phyloP scores from a whole-genome alignment of 1,284 basidiomycete species.

The Ustilago tritici region DNA sequence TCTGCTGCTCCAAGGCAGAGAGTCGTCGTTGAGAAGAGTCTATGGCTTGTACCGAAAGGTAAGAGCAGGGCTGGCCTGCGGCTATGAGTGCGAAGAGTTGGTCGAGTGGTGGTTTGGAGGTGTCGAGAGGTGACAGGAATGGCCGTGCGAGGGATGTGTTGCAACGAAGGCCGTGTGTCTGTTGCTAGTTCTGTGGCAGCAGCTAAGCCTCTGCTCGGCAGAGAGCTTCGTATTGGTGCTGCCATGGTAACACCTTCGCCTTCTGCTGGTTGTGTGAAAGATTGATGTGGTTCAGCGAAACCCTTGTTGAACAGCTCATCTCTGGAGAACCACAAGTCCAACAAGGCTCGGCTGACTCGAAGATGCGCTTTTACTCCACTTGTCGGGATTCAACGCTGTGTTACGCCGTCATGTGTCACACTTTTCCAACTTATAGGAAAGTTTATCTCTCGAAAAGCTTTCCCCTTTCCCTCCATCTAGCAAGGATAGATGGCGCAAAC shows the following conservation, averaged over 20 bases:
- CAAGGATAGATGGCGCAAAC: too few relatives aligned
- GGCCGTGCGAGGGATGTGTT: neutral
- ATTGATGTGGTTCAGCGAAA: neutral
- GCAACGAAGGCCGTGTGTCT: neutral
- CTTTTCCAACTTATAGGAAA: neutral
- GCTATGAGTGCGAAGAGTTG: neutral
- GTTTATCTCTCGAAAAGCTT: too few relatives aligned
- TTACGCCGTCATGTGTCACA: neutral
- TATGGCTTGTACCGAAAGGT: neutral
- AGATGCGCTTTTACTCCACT: neutral
- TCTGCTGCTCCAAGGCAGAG: conserved; percentile 17
- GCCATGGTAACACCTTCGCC: neutral
- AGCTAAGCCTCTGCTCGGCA: neutral
- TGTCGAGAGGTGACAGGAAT: neutral
- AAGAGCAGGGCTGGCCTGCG: neutral
- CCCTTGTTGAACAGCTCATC: neutral
- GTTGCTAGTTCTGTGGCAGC: neutral
- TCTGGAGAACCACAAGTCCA: neutral
- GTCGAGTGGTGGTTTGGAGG: neutral
- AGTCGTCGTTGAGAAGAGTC: neutral
- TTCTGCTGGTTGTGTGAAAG: neutral
- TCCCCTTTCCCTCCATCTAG: too few relatives aligned
- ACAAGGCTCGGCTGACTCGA: neutral
- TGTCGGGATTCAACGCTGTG: neutral
- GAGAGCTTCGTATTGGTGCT: neutral